Evolutionary conservation across 768 basidiomycete species (phyloP), one percentile per base, ranked within the genome.

Genomic region (Myochromella boudieri): DNA sequence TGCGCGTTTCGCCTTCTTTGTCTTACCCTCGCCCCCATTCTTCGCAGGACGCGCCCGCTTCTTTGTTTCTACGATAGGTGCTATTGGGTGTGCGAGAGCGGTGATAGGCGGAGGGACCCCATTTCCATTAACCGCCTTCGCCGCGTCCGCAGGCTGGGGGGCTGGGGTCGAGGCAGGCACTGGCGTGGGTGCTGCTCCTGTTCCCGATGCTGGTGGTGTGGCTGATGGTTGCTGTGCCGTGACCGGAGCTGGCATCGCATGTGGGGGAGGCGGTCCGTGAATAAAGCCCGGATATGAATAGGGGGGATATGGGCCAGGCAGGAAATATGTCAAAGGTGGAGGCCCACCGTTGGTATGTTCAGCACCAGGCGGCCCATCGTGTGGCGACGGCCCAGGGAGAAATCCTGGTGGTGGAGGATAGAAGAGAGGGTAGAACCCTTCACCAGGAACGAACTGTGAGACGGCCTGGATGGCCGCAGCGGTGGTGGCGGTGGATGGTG

Each of bases 341-440:
- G 36, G 25, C 21, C 22, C 18, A 4, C 27, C 40, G 40, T 28
- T 28, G 4, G 43, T 14, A 22, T 20, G 20, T 20, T 42, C 40
- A 26, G 22, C 20, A 15, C n/a, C 21, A 3, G 42, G 42, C 8
- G 22, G 31, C 22, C 5, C 20, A 9, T 21, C 42, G 27, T 46
- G 26, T 1, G 32, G 42, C 28, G 65, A 67, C 27, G 60, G 60
- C 25, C 63, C 65, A 2, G 64, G 60, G 18, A 69, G 52, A 51
- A 66, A 72, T 0, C 67, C 62, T 11, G 44, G 52, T n/a, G n/a
- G n/a, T 4, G 68, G 69, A 14, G 69, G 68, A 41, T 70, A 70
- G 50, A 68, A 73, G 26, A 71, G 54, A 5, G 64, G 70, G 51
- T 71, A 72, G 51, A 71, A 75, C 0, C 68, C 68, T 46, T 74